These are phyloP conservation scores for Oryza meridionalis DNA, from an alignment of 176 grass and related monocot genomes.

Conservation along the genomic window DNA sequence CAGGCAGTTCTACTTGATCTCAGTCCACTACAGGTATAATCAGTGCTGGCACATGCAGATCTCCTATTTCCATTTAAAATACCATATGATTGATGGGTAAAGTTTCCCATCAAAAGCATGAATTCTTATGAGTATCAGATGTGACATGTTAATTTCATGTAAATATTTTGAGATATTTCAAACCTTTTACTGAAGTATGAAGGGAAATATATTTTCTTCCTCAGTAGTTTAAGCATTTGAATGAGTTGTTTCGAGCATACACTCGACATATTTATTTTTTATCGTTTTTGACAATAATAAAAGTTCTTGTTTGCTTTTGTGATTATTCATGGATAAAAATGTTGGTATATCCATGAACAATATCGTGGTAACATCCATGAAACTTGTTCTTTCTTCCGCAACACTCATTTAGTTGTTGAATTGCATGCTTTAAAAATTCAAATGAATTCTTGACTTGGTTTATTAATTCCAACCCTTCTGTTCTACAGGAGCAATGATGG, in stretches of 20 bases:
- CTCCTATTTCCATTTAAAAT: conserved; percentile 3
- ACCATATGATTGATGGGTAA: not conserved
- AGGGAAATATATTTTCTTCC: not conserved
- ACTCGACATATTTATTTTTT: not conserved
- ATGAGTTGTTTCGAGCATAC: not conserved
- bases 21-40: conserved; percentile 61
- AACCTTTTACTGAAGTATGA: not conserved
- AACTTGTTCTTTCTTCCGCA: conserved; percentile 2
- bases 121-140: not conserved
- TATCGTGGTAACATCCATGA: not conserved
- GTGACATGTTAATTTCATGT: not conserved
- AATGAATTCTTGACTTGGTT: not conserved
- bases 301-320: not conserved
- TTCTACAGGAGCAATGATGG: not conserved
- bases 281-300: not conserved
- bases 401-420: not conserved
- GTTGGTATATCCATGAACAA: not conserved
- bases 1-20: conserved; percentile 44
- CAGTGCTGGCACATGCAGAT: not conserved
- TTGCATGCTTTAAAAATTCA: not conserved
- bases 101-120: conserved; percentile 3
- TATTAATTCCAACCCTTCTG: not conserved
- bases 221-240: not conserved
- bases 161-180: not conserved
- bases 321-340: not conserved